Percentiles rank a stretch among this genome's conserved stretches.
Conservation (phyloP, 225 moss, liverwort and hornwort species). For the Marchantia polymorpha region DNA sequence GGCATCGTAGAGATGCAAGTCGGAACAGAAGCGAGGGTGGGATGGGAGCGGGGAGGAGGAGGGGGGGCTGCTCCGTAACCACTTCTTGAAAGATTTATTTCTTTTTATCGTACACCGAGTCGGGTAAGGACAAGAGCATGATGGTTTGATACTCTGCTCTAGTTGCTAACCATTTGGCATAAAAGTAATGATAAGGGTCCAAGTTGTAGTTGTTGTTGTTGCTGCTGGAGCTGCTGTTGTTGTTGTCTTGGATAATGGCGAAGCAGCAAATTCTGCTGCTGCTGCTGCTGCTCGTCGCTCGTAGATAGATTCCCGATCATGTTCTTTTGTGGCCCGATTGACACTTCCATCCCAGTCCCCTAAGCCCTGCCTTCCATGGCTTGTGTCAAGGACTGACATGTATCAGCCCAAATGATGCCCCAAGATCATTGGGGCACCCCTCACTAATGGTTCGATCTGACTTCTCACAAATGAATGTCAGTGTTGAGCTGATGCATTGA, state of each 20-base stretch:
- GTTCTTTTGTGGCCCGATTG: neutral
- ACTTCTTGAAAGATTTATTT: neutral
- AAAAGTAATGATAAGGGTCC: neutral
- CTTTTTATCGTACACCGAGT: neutral
- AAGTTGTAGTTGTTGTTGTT: neutral
- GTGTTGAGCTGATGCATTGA: neutral
- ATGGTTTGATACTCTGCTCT: conserved; percentile 6
- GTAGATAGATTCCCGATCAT: neutral
- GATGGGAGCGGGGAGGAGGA: too few species aligned
- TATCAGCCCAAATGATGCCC: neutral
- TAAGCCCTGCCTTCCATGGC: too few species aligned
- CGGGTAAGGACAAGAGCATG: neutral
- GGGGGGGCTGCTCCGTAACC: neutral
- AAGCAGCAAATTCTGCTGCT: neutral
- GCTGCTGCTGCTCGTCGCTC: neutral
- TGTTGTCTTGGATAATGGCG: neutral
- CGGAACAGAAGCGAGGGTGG: neutral
- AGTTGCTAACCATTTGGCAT: neutral
- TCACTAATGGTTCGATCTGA: neutral
- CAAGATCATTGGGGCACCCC: neutral
- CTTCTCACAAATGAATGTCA: neutral
- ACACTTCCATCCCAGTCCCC: too few species aligned
- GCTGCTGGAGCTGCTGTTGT: neutral
- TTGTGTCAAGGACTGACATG: too few species aligned
- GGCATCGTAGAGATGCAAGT: neutral